Evolutionary conservation across 768 basidiomycete genomes (phyloP).

Genomic region (Rhizopogon sp.): DNA sequence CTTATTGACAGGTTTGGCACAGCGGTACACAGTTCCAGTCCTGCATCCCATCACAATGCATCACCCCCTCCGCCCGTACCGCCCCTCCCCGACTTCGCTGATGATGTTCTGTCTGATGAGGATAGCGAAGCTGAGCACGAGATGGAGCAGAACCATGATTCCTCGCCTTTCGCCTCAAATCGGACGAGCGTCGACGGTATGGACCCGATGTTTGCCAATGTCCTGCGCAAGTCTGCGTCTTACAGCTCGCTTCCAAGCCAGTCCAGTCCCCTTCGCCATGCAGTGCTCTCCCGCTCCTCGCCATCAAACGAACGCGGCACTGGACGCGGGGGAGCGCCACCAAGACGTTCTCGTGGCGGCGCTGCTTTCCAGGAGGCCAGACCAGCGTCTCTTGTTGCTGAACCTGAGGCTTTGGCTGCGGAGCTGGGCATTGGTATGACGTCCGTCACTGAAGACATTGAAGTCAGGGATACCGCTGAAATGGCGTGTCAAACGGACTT

Average conservation of each 20-base stretch:
- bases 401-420: constrained; percentile 66
- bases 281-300: constrained; percentile 45
- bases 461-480: constrained; percentile 47
- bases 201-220: constrained; percentile 81
- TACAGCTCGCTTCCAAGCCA: constrained; percentile 37
- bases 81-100: constrained; percentile 24
- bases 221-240: constrained; percentile 54
- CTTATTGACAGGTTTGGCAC: constrained; percentile 61
- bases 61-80: constrained; percentile 28
- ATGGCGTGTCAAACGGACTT: constrained; percentile 64
- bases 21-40: constrained; percentile 49
- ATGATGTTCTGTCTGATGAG: constrained; percentile 18
- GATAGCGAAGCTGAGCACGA: constrained; percentile 21
- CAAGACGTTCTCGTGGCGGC: constrained; percentile 58
- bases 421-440: constrained; percentile 53
- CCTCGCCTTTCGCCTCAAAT: constrained; percentile 46
- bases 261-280: constrained; percentile 59
- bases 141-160: constrained; percentile 28
- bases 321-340: constrained; percentile 41
- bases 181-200: constrained; percentile 78
- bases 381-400: constrained; percentile 65
- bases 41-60: constrained; percentile 37
- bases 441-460: constrained; percentile 31
- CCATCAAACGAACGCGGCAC: background rate
- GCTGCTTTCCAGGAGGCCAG: constrained; percentile 66